These are phyloP conservation scores for Cenchrus americanus DNA, from an alignment of 176 grass and related monocot species.

Conservation along the genomic window DNA sequence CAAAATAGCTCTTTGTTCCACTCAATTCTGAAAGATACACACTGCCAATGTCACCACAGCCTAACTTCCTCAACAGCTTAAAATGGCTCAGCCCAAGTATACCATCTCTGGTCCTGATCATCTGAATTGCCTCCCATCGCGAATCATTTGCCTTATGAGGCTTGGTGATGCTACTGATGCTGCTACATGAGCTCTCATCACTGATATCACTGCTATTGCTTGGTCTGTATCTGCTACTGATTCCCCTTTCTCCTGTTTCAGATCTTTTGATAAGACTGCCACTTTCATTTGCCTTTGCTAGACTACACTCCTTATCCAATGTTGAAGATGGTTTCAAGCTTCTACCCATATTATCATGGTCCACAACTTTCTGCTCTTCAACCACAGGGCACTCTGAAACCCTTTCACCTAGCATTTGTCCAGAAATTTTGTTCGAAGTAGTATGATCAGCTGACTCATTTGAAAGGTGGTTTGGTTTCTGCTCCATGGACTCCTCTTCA, in stretches of 20 bases:
- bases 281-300: constrained; percentile 47
- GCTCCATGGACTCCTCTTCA: constrained; percentile 17
- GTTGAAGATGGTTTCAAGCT: constrained; percentile 37
- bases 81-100: constrained; percentile 74
- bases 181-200: constrained; percentile 81
- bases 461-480: constrained; percentile 32
- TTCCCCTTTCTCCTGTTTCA: constrained; percentile 57
- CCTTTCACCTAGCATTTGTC: constrained; percentile 8
- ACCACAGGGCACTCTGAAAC: constrained; percentile 21
- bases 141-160: constrained; percentile 86
- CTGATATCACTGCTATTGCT: constrained; percentile 73
- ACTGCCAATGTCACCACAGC: constrained; percentile 84
- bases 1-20: constrained; percentile 82
- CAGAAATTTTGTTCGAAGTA: not conserved
- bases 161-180: constrained; percentile 62
- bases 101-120: constrained; percentile 53
- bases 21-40: constrained; percentile 81
- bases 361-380: constrained; percentile 50
- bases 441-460: constrained; percentile 25
- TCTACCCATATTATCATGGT: constrained; percentile 19
- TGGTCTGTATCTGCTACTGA: constrained; percentile 54
- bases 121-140: constrained; percentile 77
- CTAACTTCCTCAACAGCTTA: constrained; percentile 70
- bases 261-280: constrained; percentile 42
- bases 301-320: constrained; percentile 35